These are phyloP conservation scores for Debaryomyces udenii DNA, from an alignment of 1,139 yeast species.

Conservation along the genomic window DNA sequence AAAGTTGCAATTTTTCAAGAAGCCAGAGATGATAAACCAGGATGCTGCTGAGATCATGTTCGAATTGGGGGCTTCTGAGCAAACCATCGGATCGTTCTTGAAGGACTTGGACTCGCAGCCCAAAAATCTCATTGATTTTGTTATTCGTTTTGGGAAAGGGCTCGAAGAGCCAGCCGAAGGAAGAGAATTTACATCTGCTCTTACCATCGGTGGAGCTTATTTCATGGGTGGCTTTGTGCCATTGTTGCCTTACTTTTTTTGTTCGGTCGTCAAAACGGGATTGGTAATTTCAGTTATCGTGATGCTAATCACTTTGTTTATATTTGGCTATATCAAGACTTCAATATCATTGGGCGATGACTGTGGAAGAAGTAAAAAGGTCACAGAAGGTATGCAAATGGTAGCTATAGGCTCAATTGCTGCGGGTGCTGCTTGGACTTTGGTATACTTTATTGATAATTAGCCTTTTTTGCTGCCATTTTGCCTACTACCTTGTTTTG, in stretches of 20 bases:
- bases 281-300: conserved; percentile 73
- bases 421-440: conserved; percentile 95
- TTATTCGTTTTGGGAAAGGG: conserved; percentile 73
- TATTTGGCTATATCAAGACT: conserved; percentile 87
- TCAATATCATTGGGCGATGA: conserved; percentile 81
- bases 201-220: conserved; percentile 75
- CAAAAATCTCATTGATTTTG: conserved; percentile 67
- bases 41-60: conserved; percentile 74
- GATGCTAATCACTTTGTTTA: conserved; percentile 83
- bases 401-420: conserved; percentile 91
- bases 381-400: conserved; percentile 87
- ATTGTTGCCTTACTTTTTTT: conserved; percentile 77
- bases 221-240: conserved; percentile 86
- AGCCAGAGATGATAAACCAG: conserved; percentile 60
- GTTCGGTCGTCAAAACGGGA: conserved; percentile 72
- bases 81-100: conserved; percentile 65
- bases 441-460: conserved; percentile 75
- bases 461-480: conserved; percentile 11
- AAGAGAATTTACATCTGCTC: conserved; percentile 72
- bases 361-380: conserved; percentile 61
- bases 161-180: conserved; percentile 82
- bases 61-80: conserved; percentile 70
- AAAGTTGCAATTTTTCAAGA: conserved; percentile 66
- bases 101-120: conserved; percentile 73
- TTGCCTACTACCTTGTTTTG: neutral